Evolutionary conservation across 495 filamentous ascomycete genomes (phyloP), one percentile per base, ranked within the genome.

Genomic region (Neurospora tetraspora): DNA sequence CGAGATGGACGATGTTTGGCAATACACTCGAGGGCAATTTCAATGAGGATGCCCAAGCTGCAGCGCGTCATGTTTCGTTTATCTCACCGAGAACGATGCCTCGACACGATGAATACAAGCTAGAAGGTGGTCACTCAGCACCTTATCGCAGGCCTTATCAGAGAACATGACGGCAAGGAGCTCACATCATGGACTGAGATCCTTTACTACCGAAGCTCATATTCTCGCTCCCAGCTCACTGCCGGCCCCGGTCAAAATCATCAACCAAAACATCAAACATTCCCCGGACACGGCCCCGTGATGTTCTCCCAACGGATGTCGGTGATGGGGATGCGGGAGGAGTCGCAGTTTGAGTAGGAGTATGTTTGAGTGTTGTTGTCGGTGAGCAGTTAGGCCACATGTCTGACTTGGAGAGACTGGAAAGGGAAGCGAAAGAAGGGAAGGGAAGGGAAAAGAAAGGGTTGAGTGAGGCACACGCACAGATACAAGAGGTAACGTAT

Each of bases 401-500:
- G n/a, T n/a, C n/a, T n/a, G n/a, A n/a, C n/a, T n/a, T n/a, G n/a
- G n/a, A n/a, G 16, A 42, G 43, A 11, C 43, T 47, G 45, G 23
- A 59, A 14, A 59, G 23, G n/a, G 43, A 47, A 23, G 45, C n/a
- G 4, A 47, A 7, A 7, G 4, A 47, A 7, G 18, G 20, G 10
- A 61, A 14, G 11, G 20, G 20, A 10, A 23, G 23, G 36, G 23
- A 38, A 27, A 36, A 6, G 45, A 23, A 53, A 53, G 20, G 4
- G 10, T 3, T 14, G 65, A 47, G 38, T 27, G n/a, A 36, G 59
- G 45, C 36, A 39, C 20, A 71, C 74, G 59, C 70, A 71, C 76
- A 90, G 76, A 88, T 89, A 76, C 88, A 90, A 18, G 83, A 80
- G 14, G 86, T 87, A 34, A 90, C 83, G 75, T 89, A 87, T 74